Evolutionary conservation across 164 flowering plant genomes (phyloP).

Genomic region (Umbellularia californica): DNA sequence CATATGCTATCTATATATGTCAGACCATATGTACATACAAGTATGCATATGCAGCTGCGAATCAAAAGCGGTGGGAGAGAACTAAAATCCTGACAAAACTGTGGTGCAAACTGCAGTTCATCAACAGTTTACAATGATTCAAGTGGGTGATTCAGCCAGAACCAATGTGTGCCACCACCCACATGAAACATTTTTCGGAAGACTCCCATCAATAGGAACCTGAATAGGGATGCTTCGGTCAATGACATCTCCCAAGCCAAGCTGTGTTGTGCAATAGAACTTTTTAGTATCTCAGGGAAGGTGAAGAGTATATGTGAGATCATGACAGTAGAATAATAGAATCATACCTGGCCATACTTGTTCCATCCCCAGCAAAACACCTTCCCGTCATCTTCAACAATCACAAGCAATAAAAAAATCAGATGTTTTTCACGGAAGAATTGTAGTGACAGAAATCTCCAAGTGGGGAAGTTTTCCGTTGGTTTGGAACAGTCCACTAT

Average conservation of each 20-base stretch:
- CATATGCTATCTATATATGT: background rate
- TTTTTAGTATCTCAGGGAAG: background rate
- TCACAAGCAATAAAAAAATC: background rate
- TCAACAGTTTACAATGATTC: background rate
- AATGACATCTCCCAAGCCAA: conserved; percentile 85
- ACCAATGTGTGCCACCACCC: conserved; percentile 99
- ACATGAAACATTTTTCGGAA: conserved; percentile 67
- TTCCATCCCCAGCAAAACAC: conserved; percentile 99
- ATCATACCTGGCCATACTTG: conserved; percentile 92
- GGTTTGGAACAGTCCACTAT: no score
- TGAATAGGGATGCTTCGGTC: conserved; percentile 80
- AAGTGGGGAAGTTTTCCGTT: no score
- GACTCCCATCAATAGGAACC: conserved; percentile 50
- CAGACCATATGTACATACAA: conserved; percentile 2
- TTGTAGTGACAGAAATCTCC: no score
- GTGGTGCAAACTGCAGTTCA: background rate
- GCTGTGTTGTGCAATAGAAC: conserved; percentile 36
- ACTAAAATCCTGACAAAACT: conserved; percentile 5
- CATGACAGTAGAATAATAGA: background rate
- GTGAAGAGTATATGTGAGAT: background rate
- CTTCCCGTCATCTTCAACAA: conserved; percentile 56
- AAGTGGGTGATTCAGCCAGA: conserved; percentile 64
- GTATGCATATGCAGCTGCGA: background rate
- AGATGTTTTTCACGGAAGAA: no score
- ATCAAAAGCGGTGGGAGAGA: background rate